Percentiles rank a stretch among this genome's conserved stretches.
phyloP scores from a whole-genome alignment of 2,329 filamentous ascomycete species.

The Claviceps sp. region DNA sequence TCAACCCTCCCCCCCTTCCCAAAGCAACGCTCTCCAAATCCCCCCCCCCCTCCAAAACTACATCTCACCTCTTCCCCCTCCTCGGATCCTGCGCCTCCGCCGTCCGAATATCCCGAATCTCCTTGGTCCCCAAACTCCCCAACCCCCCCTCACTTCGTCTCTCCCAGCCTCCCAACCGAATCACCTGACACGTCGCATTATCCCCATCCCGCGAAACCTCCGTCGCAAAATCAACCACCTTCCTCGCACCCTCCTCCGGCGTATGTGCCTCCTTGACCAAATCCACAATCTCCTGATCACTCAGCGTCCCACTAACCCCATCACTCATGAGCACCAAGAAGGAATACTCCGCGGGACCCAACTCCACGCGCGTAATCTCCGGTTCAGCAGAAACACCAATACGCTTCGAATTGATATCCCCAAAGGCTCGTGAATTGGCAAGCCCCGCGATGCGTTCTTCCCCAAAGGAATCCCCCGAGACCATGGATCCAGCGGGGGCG shows the following conservation, averaged over 20 bases:
- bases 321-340: slow-evolving; percentile 85
- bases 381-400: slow-evolving; percentile 92
- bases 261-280: slow-evolving; percentile 88
- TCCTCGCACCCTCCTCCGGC: slow-evolving; percentile 68
- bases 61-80: slow-evolving; percentile 42
- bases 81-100: slow-evolving; percentile 73
- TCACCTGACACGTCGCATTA: slow-evolving; percentile 56
- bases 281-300: slow-evolving; percentile 92
- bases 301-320: slow-evolving; percentile 73
- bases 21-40: background rate
- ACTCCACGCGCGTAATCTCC: slow-evolving; percentile 66
- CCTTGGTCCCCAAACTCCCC: slow-evolving; percentile 82
- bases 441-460: slow-evolving; percentile 90
- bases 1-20: no score
- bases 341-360: slow-evolving; percentile 71
- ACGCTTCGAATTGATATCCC: slow-evolving; percentile 82
- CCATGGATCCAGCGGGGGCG: slow-evolving; percentile 60
- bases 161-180: slow-evolving; percentile 57
- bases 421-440: slow-evolving; percentile 88
- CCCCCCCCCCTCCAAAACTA: background rate
- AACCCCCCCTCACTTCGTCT: slow-evolving; percentile 69
- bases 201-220: slow-evolving; percentile 61
- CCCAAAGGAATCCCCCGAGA: slow-evolving; percentile 83
- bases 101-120: slow-evolving; percentile 72
- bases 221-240: slow-evolving; percentile 75